Conservation (phyloP, 768 basidiomycete genomes). For the Agaricus blazei region DNA sequence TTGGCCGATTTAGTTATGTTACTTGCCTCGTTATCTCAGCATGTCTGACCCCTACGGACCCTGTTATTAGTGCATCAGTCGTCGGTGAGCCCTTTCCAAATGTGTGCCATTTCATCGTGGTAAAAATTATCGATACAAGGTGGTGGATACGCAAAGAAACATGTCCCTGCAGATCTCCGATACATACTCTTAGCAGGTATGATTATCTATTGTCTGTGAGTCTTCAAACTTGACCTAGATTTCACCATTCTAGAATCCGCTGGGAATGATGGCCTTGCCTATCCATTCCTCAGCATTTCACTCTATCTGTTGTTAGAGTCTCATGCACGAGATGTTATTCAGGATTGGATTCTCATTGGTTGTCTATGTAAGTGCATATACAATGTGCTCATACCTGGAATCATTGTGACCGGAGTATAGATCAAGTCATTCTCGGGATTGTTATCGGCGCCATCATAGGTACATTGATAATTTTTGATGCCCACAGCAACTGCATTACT, state of each 20-base stretch:
- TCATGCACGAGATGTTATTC: slow-evolving; percentile 57
- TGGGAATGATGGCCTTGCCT: slow-evolving; percentile 93
- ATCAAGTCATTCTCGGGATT: neutral
- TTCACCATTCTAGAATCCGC: slow-evolving; percentile 60
- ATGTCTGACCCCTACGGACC: slow-evolving; percentile 91
- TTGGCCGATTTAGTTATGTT: slow-evolving; percentile 66
- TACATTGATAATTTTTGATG: no score
- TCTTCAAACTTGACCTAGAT: neutral
- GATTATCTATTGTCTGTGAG: neutral
- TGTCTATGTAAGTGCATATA: slow-evolving; percentile 58
- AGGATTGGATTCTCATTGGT: slow-evolving; percentile 83
- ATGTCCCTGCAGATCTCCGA: slow-evolving; percentile 73
- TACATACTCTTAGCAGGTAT: slow-evolving; percentile 62
- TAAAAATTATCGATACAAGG: slow-evolving; percentile 31
- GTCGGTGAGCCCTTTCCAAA: slow-evolving; percentile 38
- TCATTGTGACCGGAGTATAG: neutral
- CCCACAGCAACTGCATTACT: neutral
- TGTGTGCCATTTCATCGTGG: neutral
- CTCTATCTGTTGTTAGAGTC: slow-evolving; percentile 79
- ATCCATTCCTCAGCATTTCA: slow-evolving; percentile 84
- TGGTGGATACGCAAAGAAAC: slow-evolving; percentile 61
- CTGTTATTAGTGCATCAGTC: slow-evolving; percentile 84
- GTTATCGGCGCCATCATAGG: no score
- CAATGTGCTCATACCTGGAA: neutral
- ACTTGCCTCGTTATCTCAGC: slow-evolving; percentile 85